phyloP scores from a whole-genome alignment of 331 rosid genomes.

The Prunus yedoensis region DNA sequence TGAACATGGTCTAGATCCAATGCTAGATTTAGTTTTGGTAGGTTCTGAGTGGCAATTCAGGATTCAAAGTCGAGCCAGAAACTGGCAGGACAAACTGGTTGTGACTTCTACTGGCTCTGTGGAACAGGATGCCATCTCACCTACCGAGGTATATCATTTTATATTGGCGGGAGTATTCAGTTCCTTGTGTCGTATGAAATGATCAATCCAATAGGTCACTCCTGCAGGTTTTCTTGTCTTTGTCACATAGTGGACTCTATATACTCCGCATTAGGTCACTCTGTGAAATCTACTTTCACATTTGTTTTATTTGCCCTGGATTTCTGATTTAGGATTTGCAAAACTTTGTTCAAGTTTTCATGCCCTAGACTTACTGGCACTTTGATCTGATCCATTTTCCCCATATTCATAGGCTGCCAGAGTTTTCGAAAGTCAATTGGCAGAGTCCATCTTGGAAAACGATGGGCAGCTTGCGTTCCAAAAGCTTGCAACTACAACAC shows the following conservation, averaged over 20 bases:
- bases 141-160: conserved; percentile 61
- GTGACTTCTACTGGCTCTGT: conserved; percentile 89
- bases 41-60: conserved; percentile 87
- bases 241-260: not conserved
- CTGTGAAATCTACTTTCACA: no score
- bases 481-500: conserved; percentile 88
- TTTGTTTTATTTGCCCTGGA: no score
- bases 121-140: conserved; percentile 80
- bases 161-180: not conserved
- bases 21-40: conserved; percentile 86
- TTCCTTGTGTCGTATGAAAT: conserved; percentile 20
- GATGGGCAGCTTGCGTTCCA: conserved; percentile 72
- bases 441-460: conserved; percentile 65
- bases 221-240: not conserved
- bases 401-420: conserved; percentile 59
- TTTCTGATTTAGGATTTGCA: not conserved
- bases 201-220: not conserved
- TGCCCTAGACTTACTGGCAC: not conserved
- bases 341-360: not conserved
- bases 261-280: no score
- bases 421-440: conserved; percentile 75
- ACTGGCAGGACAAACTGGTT: conserved; percentile 87
- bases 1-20: conserved; percentile 86
- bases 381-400: not conserved
- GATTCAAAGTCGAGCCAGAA: conserved; percentile 86